Conservation (phyloP, 2,329 filamentous ascomycete species). For the Aspergillus brunneoviolaceus region DNA sequence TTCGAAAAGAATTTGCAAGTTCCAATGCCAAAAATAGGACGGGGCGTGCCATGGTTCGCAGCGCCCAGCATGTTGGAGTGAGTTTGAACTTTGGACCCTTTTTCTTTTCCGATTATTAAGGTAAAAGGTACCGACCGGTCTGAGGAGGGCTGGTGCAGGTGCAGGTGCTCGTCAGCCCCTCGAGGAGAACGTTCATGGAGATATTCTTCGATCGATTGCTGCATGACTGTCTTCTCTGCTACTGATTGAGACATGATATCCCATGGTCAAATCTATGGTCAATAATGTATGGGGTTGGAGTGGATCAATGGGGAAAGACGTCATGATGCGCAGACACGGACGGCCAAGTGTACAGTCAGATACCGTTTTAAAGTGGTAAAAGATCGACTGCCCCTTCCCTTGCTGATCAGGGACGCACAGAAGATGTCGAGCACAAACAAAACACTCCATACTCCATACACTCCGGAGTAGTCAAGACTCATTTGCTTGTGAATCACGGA, state of each 20-base stretch:
- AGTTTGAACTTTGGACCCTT: background rate
- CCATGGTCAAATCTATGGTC: background rate
- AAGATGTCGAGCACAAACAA: background rate
- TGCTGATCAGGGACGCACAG: conserved; percentile 3
- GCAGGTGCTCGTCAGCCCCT: background rate
- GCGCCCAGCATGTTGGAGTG: background rate
- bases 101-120: background rate
- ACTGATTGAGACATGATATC: background rate
- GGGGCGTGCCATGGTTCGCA: conserved; percentile 7
- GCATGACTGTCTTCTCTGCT: background rate
- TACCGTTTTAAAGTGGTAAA: background rate
- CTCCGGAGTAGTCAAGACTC: background rate
- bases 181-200: background rate
- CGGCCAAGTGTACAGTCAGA: background rate
- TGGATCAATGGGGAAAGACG: conserved; percentile 5
- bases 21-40: conserved; percentile 17
- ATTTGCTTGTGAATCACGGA: background rate
- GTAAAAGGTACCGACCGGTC: background rate
- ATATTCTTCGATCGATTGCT: background rate
- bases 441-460: background rate
- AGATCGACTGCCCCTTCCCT: conserved; percentile 1
- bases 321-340: conserved; percentile 9
- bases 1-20: conserved; percentile 1
- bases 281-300: conserved; percentile 1
- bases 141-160: background rate